These are phyloP conservation scores for Metschnikowia reukaufii DNA, from an alignment of 805 yeast species.

Conservation along the genomic window DNA sequence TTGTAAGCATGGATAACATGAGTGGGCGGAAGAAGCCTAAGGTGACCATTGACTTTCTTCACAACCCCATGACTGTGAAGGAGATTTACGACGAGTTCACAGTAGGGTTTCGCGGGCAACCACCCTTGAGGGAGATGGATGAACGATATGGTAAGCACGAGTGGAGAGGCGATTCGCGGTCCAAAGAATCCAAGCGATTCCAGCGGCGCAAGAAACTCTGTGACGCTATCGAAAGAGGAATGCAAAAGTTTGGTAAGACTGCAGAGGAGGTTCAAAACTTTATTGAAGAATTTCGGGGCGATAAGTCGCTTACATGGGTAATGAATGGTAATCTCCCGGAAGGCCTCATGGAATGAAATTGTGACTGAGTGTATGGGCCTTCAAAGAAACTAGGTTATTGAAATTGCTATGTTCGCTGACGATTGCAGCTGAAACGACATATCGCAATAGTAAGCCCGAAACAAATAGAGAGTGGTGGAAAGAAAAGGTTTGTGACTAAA, in stretches of 20 bases:
- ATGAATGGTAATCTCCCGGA: constrained; percentile 47
- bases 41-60: constrained; percentile 39
- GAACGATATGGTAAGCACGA: constrained; percentile 43
- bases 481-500: too few relatives aligned
- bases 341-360: constrained; percentile 23
- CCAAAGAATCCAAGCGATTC: constrained; percentile 44
- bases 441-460: too few relatives aligned
- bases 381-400: neutral
- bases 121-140: constrained; percentile 44
- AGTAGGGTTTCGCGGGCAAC: constrained; percentile 45
- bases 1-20: constrained; percentile 16
- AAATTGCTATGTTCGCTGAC: neutral
- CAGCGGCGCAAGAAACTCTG: constrained; percentile 45
- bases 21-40: constrained; percentile 35
- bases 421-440: neutral
- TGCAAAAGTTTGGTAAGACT: constrained; percentile 38
- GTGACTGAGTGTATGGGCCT: neutral
- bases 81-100: constrained; percentile 47
- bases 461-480: too few relatives aligned
- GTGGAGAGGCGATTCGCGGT: constrained; percentile 48
- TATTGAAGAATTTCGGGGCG: constrained; percentile 44
- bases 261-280: constrained; percentile 41
- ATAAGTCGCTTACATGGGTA: constrained; percentile 45
- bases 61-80: constrained; percentile 45
- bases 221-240: constrained; percentile 44